phyloP scores from a whole-genome alignment of 306 rosid species.

The Rubus parviflorus region DNA sequence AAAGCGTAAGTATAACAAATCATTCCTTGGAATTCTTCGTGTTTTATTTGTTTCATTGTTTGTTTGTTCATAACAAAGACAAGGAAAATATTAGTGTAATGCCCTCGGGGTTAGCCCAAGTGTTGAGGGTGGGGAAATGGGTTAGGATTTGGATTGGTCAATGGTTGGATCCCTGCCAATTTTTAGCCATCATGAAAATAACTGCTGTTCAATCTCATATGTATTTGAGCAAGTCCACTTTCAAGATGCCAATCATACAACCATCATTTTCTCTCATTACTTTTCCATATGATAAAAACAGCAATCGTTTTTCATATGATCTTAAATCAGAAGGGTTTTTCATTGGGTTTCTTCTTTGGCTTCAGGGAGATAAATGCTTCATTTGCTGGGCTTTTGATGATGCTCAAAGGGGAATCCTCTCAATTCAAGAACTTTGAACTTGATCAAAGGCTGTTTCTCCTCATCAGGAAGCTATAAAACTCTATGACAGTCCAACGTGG shows the following conservation, averaged over 20 bases:
- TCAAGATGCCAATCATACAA: not conserved
- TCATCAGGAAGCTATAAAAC: slow-evolving; percentile 81
- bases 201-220: not conserved
- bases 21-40: slow-evolving; percentile 8
- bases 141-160: not conserved
- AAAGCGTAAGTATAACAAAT: slow-evolving; percentile 59
- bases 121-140: not conserved
- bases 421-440: slow-evolving; percentile 85
- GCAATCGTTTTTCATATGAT: not conserved
- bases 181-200: not conserved
- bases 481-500: not conserved
- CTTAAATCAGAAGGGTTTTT: not conserved
- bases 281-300: not conserved
- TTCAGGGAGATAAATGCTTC: slow-evolving; percentile 76
- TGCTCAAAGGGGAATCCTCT: slow-evolving; percentile 84
- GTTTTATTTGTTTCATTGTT: not conserved
- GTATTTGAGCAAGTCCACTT: not conserved
- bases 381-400: slow-evolving; percentile 93
- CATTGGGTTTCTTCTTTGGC: slow-evolving; percentile 15
- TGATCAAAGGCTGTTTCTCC: slow-evolving; percentile 78
- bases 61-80: not conserved
- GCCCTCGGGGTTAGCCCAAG: not conserved
- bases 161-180: not conserved
- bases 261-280: not conserved
- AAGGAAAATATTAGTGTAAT: not conserved